Conservation (phyloP, 768 basidiomycete species). For the Pisolithus sp. region DNA sequence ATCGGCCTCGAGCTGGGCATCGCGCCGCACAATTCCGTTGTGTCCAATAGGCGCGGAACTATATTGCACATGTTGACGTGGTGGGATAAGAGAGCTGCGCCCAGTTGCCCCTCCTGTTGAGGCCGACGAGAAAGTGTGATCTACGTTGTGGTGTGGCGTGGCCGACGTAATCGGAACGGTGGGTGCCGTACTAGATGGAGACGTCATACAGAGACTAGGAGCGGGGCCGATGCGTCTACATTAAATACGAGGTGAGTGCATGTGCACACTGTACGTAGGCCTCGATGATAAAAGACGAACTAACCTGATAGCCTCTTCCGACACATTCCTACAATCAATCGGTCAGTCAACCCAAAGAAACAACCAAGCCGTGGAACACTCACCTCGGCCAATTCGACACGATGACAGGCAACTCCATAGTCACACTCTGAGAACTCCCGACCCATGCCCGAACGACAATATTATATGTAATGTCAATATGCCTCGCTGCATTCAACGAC, state of each 20-base stretch:
- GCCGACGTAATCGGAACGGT: slow-evolving; percentile 24
- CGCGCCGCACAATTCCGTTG: slow-evolving; percentile 11
- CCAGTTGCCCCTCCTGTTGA: neutral
- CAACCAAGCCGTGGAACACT: slow-evolving; percentile 16
- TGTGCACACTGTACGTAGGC: neutral
- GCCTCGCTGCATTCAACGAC: slow-evolving; percentile 73
- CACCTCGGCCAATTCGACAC: slow-evolving; percentile 85
- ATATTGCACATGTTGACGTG: slow-evolving; percentile 21
- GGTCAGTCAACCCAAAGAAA: neutral
- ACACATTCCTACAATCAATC: slow-evolving; percentile 48
- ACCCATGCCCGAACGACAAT: slow-evolving; percentile 73
- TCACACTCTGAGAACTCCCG: slow-evolving; percentile 51
- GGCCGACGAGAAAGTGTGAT: neutral
- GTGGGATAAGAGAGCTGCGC: slow-evolving; percentile 8
- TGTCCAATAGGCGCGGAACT: slow-evolving; percentile 22
- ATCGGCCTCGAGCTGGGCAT: slow-evolving; percentile 7
- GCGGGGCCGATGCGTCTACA: slow-evolving; percentile 45
- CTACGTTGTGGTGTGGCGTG: slow-evolving; percentile 10
- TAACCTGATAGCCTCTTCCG: slow-evolving; percentile 59
- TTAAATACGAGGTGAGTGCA: neutral
- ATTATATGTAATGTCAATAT: slow-evolving; percentile 81
- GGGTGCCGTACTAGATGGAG: slow-evolving; percentile 24
- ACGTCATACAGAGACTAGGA: slow-evolving; percentile 31
- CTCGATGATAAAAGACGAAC: neutral
- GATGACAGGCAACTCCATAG: slow-evolving; percentile 72